Evolutionary conservation across 352 stramenopile species (phyloP).

Genomic region (Phytopythium delawarense): DNA sequence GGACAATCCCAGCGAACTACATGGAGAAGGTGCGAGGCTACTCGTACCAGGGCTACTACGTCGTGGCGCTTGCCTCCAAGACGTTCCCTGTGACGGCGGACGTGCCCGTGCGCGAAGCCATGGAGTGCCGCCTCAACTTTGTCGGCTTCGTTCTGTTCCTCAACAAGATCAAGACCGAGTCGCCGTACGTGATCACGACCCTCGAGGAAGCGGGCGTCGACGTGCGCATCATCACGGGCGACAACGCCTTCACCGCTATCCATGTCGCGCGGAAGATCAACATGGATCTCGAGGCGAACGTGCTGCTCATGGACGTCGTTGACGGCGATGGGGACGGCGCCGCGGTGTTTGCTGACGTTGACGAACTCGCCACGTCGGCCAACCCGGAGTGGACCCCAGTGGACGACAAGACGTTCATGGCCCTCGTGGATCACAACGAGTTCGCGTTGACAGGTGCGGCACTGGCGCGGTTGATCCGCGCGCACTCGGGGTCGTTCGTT

Average conservation of each 20-base stretch:
- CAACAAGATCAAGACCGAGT: constrained; percentile 89
- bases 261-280: constrained; percentile 72
- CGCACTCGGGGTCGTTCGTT: constrained; percentile 29
- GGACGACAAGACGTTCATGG: constrained; percentile 42
- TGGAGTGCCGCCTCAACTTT: constrained; percentile 79
- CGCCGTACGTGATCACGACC: constrained; percentile 69
- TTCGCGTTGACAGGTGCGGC: constrained; percentile 65
- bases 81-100: constrained; percentile 46
- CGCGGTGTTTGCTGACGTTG: constrained; percentile 57
- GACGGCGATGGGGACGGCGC: constrained; percentile 7
- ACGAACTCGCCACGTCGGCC: constrained; percentile 36
- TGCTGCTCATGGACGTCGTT: constrained; percentile 47
- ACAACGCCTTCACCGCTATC: constrained; percentile 78
- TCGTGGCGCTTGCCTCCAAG: constrained; percentile 61
- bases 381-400: constrained; percentile 31
- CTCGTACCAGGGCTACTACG: constrained; percentile 84
- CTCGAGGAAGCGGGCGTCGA: constrained; percentile 73
- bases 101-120: constrained; percentile 52
- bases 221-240: constrained; percentile 87
- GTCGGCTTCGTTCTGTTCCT: constrained; percentile 86
- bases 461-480: constrained; percentile 39
- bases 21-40: constrained; percentile 47
- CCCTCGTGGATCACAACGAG: constrained; percentile 49
- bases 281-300: constrained; percentile 55
- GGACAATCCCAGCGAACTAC: constrained; percentile 71